These are phyloP conservation scores for Theobroma cacao DNA, from an alignment of 345 rosid genomes.

Conservation along the genomic window DNA sequence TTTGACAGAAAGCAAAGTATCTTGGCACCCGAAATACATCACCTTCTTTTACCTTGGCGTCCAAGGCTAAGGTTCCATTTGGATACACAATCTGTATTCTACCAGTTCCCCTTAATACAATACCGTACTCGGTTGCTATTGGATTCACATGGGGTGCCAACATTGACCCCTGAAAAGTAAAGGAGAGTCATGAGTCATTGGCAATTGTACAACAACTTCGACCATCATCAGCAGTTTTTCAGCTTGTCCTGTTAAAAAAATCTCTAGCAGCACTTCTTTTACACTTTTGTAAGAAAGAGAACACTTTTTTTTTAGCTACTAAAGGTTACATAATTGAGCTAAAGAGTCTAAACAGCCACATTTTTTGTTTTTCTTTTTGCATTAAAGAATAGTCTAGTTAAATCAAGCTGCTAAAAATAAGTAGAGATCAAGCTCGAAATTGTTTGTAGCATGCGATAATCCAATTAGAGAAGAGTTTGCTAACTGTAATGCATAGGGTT, in stretches of 20 bases:
- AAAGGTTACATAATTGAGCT: too few species aligned
- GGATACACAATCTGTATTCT: constrained; percentile 71
- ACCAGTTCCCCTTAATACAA: constrained; percentile 64
- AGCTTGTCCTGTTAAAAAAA: background rate
- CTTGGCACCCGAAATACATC: constrained; percentile 84
- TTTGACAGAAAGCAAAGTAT: constrained; percentile 84
- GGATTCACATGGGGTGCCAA: constrained; percentile 96
- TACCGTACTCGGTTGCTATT: constrained; percentile 76
- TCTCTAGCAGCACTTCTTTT: background rate
- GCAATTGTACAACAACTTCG: background rate
- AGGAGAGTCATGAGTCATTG: background rate
- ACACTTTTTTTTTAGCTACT: too few species aligned
- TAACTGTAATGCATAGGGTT: background rate
- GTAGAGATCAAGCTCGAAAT: too few species aligned
- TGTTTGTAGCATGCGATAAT: too few species aligned
- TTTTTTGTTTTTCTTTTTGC: too few species aligned
- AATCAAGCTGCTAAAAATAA: too few species aligned
- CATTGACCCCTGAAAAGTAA: constrained; percentile 73
- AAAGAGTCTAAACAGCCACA: too few species aligned
- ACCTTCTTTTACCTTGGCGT: constrained; percentile 48
- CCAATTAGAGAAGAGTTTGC: too few species aligned
- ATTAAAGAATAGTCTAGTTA: too few species aligned
- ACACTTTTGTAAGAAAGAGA: too few species aligned
- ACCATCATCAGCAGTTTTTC: background rate
- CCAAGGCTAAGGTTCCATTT: constrained; percentile 70